Base-by-base conservation (phyloP, 495 filamentous ascomycete species). In the Penicillium roqueforti region DNA sequence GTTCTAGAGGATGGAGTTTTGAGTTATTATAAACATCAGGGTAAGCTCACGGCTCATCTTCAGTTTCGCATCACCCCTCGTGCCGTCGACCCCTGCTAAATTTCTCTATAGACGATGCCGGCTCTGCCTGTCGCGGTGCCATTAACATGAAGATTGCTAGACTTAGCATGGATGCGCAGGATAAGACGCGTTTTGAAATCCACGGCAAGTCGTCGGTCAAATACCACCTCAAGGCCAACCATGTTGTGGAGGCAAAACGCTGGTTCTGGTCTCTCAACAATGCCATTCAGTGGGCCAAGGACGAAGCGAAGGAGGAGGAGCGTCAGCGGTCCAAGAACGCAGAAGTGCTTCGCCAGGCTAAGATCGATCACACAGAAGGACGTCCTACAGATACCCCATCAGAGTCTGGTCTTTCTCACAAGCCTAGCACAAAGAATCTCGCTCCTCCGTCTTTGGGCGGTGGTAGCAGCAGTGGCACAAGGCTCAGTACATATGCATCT, bases 181-280 rank as follows among this genome's bases (percentile, higher is more conserved):
- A 98, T 63, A 98, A 98, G 68, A 90, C 89, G 19, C 91, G 89
- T 31, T 98, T 98, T 62, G 93, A 97, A 62, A 96, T 98, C 54
- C 88, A 90, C 41, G 93, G 93, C 18, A 98, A 98, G 69, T 92
- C 92, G 1, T 96, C 92, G n/a, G 92, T 98, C 53, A 98, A 97
- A 69, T 98, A 98, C 66, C 89, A 93, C 47, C 80, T 98, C 26
- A 96, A 95, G 67, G 93, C 93, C 0, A 97, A 97, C 59, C 93
- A 98, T 71, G 85, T 95, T 20, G 71, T 74, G 13, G 73, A 80
- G 54, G 77, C 73, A 39, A 78, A 77, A 56, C 74, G 72, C 32
- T 79, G 93, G 93, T 97, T 91, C 68, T 98, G 93, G 93, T 89
- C 93, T 9, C 77, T 98, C 51, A 98, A 97, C 71, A 98, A 98